phyloP scores from a whole-genome alignment of 177 flowering plant species.

The Telopea speciosissima region DNA sequence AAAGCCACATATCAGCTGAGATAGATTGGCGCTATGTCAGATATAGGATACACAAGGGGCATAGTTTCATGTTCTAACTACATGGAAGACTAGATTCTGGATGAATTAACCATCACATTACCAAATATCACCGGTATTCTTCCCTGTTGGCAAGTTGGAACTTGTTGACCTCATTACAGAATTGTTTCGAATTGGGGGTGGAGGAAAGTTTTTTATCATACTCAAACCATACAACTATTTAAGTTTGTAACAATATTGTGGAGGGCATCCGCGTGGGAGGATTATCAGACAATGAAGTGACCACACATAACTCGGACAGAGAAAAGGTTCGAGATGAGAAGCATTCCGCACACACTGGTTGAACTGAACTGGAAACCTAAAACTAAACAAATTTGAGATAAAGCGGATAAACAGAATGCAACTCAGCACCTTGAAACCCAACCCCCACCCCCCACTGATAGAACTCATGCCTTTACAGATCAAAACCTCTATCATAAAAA shows the following conservation, averaged over 20 bases:
- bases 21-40: no score
- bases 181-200: background rate
- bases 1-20: no score
- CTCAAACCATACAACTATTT: background rate
- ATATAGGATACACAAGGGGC: no score
- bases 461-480: background rate
- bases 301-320: background rate
- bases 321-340: background rate
- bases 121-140: no score
- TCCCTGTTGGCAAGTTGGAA: no score
- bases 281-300: background rate
- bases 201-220: background rate
- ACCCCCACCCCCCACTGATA: background rate
- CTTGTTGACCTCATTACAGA: background rate
- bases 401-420: background rate
- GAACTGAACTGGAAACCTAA: background rate
- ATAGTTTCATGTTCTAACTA: no score
- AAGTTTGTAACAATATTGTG: background rate
- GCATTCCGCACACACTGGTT: background rate
- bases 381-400: no score
- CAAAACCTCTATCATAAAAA: background rate
- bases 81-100: no score
- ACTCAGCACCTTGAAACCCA: background rate
- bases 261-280: background rate
- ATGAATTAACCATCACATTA: no score